A percentile compares a stretch with the other conserved stretches of the same genome.
These are phyloP conservation scores for Aspergillus hortae DNA, from an alignment of 2,329 filamentous ascomycete genomes.

Conservation along the genomic window DNA sequence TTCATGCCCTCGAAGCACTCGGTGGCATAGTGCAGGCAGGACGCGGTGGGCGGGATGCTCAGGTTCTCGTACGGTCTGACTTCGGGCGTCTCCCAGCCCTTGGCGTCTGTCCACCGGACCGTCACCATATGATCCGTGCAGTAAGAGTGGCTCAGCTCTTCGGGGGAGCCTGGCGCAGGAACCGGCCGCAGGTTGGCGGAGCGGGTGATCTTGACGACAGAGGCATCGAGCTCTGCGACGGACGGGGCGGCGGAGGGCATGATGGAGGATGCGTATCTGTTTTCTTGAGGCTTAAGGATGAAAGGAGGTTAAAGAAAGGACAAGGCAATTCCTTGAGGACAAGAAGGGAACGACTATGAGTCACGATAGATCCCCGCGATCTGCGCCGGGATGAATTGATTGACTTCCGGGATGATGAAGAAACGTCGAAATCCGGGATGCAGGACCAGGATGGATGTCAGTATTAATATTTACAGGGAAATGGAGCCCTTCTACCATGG, in stretches of 20 bases:
- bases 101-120: constrained; percentile 60
- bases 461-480: neutral
- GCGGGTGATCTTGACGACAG: constrained; percentile 36
- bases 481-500: neutral
- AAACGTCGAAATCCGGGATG: too few relatives aligned
- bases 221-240: constrained; percentile 37
- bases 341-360: constrained; percentile 1
- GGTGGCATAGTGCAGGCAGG: constrained; percentile 81
- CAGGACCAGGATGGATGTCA: too few relatives aligned
- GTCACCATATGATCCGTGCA: constrained; percentile 88
- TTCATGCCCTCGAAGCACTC: constrained; percentile 90
- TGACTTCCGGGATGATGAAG: too few relatives aligned
- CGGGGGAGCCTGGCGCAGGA: constrained; percentile 36
- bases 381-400: neutral
- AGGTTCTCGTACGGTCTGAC: constrained; percentile 75
- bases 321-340: neutral
- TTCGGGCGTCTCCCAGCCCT: constrained; percentile 71
- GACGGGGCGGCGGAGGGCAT: constrained; percentile 31
- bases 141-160: constrained; percentile 37
- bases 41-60: constrained; percentile 74
- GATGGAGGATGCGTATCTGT: constrained; percentile 1
- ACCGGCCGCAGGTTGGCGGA: constrained; percentile 34
- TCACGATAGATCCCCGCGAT: constrained; percentile 1
- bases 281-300: neutral
- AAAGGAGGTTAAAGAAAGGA: neutral